Evolutionary conservation across 768 basidiomycete genomes (phyloP).

Genomic region (Gymnopilus junonius): DNA sequence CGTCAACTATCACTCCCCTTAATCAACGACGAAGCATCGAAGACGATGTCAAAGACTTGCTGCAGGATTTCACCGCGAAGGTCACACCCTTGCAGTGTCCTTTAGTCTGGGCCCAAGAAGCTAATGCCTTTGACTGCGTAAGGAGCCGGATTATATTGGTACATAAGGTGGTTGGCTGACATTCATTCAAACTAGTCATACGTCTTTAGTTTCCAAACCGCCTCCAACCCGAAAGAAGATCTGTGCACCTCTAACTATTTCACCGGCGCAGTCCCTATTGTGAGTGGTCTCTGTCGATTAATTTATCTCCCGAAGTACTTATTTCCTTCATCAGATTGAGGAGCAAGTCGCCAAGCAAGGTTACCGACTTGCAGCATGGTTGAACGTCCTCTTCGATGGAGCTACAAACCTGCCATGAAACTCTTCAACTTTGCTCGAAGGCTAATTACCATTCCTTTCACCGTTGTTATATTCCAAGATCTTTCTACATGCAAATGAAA

Average conservation of each 20-base stretch:
- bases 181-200: slow-evolving; percentile 33
- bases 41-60: slow-evolving; percentile 35
- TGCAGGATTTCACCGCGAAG: slow-evolving; percentile 28
- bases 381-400: slow-evolving; percentile 52
- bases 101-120: slow-evolving; percentile 50
- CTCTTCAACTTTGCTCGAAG: background rate
- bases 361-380: slow-evolving; percentile 53
- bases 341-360: slow-evolving; percentile 51
- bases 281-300: background rate
- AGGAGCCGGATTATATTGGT: slow-evolving; percentile 7
- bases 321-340: slow-evolving; percentile 37
- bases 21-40: slow-evolving; percentile 28
- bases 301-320: background rate
- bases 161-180: background rate
- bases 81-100: slow-evolving; percentile 49
- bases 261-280: slow-evolving; percentile 7
- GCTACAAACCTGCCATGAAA: slow-evolving; percentile 39
- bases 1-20: slow-evolving; percentile 36
- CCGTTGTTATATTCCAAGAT: background rate
- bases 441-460: background rate
- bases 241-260: slow-evolving; percentile 43
- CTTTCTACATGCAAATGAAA: background rate
- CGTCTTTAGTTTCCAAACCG: slow-evolving; percentile 43
- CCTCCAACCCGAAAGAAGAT: slow-evolving; percentile 35
- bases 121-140: slow-evolving; percentile 50